phyloP scores from a whole-genome alignment of 1,284 basidiomycete species.

The Coriolopsis trogii region DNA sequence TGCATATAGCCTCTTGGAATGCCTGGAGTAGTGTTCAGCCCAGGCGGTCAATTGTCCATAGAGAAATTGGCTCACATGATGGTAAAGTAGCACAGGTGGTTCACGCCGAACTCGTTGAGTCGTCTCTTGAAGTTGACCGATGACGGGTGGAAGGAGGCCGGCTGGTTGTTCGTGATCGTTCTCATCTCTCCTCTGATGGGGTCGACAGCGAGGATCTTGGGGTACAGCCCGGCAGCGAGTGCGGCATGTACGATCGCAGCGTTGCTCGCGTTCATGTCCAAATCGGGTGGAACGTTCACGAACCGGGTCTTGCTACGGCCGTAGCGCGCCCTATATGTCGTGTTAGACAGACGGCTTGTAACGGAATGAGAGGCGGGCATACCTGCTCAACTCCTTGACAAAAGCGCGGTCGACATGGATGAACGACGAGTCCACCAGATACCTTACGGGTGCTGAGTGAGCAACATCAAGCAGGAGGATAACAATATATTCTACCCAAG shows the following conservation, averaged over 20 bases:
- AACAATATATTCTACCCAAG: slow-evolving; percentile 57
- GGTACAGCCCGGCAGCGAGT: slow-evolving; percentile 88
- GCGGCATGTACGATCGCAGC: slow-evolving; percentile 79
- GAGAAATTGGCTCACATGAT: slow-evolving; percentile 79
- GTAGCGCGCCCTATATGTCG: slow-evolving; percentile 69
- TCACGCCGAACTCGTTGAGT: slow-evolving; percentile 72
- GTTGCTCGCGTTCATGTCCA: slow-evolving; percentile 73
- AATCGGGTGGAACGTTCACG: slow-evolving; percentile 71
- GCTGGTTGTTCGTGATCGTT: slow-evolving; percentile 89
- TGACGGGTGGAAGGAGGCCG: slow-evolving; percentile 88
- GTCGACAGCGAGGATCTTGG: slow-evolving; percentile 85
- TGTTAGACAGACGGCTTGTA: not conserved
- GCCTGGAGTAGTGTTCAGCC: slow-evolving; percentile 51
- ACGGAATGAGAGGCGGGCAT: slow-evolving; percentile 15
- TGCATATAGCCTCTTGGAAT: slow-evolving; percentile 92
- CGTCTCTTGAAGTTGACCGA: slow-evolving; percentile 83
- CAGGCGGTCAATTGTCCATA: too few species aligned
- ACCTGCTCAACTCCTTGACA: slow-evolving; percentile 76
- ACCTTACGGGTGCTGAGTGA: slow-evolving; percentile 42
- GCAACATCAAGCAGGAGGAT: not conserved
- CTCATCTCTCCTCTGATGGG: slow-evolving; percentile 58
- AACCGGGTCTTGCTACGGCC: slow-evolving; percentile 77
- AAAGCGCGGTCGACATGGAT: slow-evolving; percentile 72
- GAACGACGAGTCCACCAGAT: slow-evolving; percentile 88
- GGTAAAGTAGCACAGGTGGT: slow-evolving; percentile 87